Evolutionary conservation across 2,329 filamentous ascomycete genomes (phyloP), one percentile per base, ranked within the genome.

Genomic region (Aspergillus nomiae): DNA sequence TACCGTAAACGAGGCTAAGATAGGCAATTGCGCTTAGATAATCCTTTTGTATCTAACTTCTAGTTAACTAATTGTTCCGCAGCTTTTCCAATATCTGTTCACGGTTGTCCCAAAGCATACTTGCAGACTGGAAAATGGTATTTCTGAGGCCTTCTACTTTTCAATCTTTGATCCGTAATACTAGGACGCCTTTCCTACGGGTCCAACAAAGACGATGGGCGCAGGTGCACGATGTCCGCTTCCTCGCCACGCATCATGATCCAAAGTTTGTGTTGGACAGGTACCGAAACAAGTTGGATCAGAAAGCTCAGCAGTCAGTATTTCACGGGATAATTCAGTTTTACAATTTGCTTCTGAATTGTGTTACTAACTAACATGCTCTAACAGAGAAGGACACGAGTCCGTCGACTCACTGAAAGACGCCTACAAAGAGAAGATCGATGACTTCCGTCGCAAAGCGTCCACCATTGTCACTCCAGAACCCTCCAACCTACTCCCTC

Each of bases 211-310:
- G 90, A 61, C 88, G 94, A 76, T 96, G 92, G 90, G 94, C 94
- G 2, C 92, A 92, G 72, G 93, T 97, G 34, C 92, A 96, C 78
- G 92, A 97, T 78, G 89, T 96, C 55, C 92, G 94, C 67, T 96
- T 94, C 83, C 86, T 97, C 53, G 90, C 90, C 65, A 95, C 92
- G 19, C 91, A 93, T 65, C 87, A 87, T 62, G 82, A 87, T 62
- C 84, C 89, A 54, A 77, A 74, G 28, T 84, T 85, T 70, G 83
- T 97, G 45, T 76, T 92, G 67, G 92, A 96, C 67, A 96, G 92
- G 78, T 99, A 99, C 82, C 87, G 87, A 70, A 86, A 90, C 62
- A 97, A 97, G 82, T 89, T 99, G 66, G 86, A 91, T 68, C 82
- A 85, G 67, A 97, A 96, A 80, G 94, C 92, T 12, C 87, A 88